These are phyloP conservation scores for Tetrahymena malaccensis DNA, from an alignment of 73 alveolate genomes.

Conservation along the genomic window DNA sequence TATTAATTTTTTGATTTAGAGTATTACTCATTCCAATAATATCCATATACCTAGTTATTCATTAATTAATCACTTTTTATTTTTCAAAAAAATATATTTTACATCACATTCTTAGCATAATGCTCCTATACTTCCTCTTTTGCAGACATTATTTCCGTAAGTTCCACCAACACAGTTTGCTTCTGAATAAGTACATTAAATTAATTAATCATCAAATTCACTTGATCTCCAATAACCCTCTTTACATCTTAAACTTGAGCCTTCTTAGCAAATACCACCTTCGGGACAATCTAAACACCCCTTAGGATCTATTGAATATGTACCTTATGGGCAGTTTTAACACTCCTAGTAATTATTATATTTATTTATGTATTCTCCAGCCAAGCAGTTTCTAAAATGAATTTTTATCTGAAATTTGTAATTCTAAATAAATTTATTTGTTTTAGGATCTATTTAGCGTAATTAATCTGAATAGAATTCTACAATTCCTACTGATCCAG, in stretches of 20 bases:
- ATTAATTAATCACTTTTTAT: no score
- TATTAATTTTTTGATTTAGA: not conserved
- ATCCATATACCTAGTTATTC: not conserved
- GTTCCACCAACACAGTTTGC: conserved; percentile 18
- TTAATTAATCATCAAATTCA: conserved; percentile 12
- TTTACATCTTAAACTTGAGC: conserved; percentile 3
- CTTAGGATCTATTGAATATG: not conserved
- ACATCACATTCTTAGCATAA: conserved; percentile 28
- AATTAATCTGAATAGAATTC: not conserved
- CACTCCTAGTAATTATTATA: not conserved
- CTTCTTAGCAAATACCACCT: conserved; percentile 33
- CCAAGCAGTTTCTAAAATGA: not conserved
- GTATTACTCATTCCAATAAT: not conserved
- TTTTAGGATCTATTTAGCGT: not conserved
- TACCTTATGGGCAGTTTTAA: not conserved
- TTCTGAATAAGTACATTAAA: not conserved
- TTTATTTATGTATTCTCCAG: not conserved
- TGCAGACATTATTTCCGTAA: conserved; percentile 3
- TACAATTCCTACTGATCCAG: not conserved
- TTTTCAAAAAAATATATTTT: not conserved
- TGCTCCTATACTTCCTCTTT: conserved; percentile 27
- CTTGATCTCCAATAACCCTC: conserved; percentile 53
- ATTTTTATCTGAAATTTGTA: not conserved
- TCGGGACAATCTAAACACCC: conserved; percentile 18
- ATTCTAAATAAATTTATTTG: not conserved